These are phyloP conservation scores for Quercus aquifolioides DNA, from an alignment of 306 rosid species.

Conservation along the genomic window DNA sequence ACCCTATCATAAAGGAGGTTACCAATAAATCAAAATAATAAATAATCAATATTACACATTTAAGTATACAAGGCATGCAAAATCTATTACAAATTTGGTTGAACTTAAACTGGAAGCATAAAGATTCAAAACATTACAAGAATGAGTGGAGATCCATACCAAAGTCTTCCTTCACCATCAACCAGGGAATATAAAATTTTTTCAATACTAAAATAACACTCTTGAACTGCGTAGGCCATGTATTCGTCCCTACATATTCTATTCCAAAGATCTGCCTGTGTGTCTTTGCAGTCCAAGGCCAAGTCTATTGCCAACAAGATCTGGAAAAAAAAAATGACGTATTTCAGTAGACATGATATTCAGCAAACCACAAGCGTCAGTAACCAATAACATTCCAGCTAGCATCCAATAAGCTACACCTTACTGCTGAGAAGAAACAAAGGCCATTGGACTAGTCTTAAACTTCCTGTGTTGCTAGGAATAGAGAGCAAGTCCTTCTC, in stretches of 20 bases:
- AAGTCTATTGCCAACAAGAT: conserved; percentile 88
- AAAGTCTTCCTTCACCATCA: conserved; percentile 82
- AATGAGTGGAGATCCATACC: conserved; percentile 50
- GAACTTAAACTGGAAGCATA: conserved; percentile 3
- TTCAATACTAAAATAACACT: conserved; percentile 81
- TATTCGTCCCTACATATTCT: conserved; percentile 87
- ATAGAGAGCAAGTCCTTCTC: conserved; percentile 88
- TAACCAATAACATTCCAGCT: conserved; percentile 2
- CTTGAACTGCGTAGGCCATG: conserved; percentile 94
- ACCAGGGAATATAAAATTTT: conserved; percentile 75
- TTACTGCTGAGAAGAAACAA: conserved; percentile 95
- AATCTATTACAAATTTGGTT: not conserved
- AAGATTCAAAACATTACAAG: not conserved
- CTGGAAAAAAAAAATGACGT: conserved; percentile 30
- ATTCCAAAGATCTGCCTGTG: conserved; percentile 81
- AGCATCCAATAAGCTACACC: conserved; percentile 40
- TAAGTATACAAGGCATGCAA: not conserved
- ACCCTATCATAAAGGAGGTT: conserved; percentile 56
- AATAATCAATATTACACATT: conserved; percentile 3
- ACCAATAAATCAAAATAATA: not conserved
- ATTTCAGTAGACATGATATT: conserved; percentile 6
- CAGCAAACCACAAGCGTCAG: not conserved
- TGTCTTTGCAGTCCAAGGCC: conserved; percentile 92
- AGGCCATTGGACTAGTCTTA: conserved; percentile 96
- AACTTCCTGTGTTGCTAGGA: conserved; percentile 90